Evolutionary conservation across 139 green algal genomes (phyloP), one percentile per base, ranked within the genome.

Genomic region (Micractinium conductrix): DNA sequence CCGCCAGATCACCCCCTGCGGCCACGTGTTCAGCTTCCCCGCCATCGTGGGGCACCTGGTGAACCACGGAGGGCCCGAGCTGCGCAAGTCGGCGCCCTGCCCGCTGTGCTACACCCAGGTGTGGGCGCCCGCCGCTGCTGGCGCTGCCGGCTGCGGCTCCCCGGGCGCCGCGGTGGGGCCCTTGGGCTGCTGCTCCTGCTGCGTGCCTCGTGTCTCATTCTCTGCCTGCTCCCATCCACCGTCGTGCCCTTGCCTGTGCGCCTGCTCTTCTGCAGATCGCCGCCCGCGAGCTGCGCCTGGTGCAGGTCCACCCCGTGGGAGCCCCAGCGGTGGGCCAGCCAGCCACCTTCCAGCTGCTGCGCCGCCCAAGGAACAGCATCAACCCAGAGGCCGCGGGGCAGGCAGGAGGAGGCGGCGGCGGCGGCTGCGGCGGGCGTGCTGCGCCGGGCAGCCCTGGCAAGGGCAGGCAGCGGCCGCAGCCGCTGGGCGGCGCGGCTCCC

Each of bases 41-140:
- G 88, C 91, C 83, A 97, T 98, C 86, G 94, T 97, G 87, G 89
- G 90, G 60, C 94, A 96, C 88, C 89, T 98, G n/a, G 80, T 96
- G 30, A 83, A 81, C 24, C 87, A 93, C 68, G 93, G 92, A 2
- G 92, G 93, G 26, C 78, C 91, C 21, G 84, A 93, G 81, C 87
- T 96, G n/a, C 92, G 86, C 81, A 85, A 62, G 28, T 78, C 74
- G 6, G 71, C 74, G 22, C 73, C 83, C 22, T 93, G 89, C 72
- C 91, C 90, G 22, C 72, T 93, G 38, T 93, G 90, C 76, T 82
- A 82, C 76, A 73, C 76, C 17, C 76, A 82, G 76, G 76, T 33
- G 26, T 42, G 63, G 12, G n/a, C n/a, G 30, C 3, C 63, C 12
- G n/a, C 7, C 5, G 24, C 60, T 69, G 60, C 26, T n/a, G 26